A percentile compares a stretch with the other conserved stretches of the same genome.
phyloP scores from a whole-genome alignment of 2,329 filamentous ascomycete species.

The Dothidotthia symphoricarpi region DNA sequence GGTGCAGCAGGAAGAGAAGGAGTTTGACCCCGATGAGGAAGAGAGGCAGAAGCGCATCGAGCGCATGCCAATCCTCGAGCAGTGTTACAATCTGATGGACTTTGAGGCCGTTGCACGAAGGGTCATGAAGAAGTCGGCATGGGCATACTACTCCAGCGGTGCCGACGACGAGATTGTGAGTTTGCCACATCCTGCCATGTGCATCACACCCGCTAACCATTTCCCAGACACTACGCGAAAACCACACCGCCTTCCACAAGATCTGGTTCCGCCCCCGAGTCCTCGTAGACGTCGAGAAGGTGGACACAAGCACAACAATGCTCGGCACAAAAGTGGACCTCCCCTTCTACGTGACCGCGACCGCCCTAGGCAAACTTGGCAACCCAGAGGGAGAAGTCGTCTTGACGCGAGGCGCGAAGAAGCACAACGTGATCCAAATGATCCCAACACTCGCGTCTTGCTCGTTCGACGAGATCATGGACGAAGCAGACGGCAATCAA shows the following conservation, averaged over 20 bases:
- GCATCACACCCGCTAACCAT: constrained; percentile 15
- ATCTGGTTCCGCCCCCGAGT: constrained; percentile 94
- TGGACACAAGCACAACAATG: constrained; percentile 91
- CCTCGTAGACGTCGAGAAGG: constrained; percentile 81
- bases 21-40: constrained; percentile 61
- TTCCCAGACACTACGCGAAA: constrained; percentile 81
- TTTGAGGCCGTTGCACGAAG: constrained; percentile 89
- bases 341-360: constrained; percentile 95
- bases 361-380: constrained; percentile 90
- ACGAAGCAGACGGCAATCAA: constrained; percentile 75
- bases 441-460: constrained; percentile 96
- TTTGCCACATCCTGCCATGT: background rate
- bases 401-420: constrained; percentile 77
- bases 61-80: constrained; percentile 47
- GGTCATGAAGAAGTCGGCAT: constrained; percentile 94
- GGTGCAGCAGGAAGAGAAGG: constrained; percentile 36
- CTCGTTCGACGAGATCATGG: constrained; percentile 95
- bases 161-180: constrained; percentile 83
- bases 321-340: constrained; percentile 79
- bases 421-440: constrained; percentile 95
- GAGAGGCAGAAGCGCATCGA: constrained; percentile 66
- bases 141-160: constrained; percentile 96
- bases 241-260: constrained; percentile 93
- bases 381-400: constrained; percentile 92
- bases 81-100: constrained; percentile 59